Base-by-base conservation (phyloP, 495 filamentous ascomycete genomes). In the Hypoxylon intermedium region DNA sequence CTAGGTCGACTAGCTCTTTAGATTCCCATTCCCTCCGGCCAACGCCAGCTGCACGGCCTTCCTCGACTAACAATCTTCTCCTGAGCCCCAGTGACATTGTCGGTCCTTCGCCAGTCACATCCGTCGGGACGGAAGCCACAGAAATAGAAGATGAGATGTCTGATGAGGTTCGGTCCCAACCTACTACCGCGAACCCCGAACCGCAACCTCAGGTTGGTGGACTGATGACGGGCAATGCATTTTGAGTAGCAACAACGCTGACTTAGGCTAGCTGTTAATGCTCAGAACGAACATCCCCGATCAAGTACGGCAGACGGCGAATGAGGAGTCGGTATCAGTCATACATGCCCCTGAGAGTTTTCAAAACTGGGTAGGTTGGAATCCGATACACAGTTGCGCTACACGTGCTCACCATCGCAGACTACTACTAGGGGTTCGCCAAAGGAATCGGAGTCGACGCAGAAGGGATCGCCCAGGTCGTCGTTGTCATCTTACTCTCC, bases 341-440 rank as follows among this genome's bases (percentile, higher is more conserved):
- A 96, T 96, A 65, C 91, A 95, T 76, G 90, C 89, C 16, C 92
- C 92, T 3, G 75, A 88, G 62, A 89, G 87, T 33, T 96, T 92
- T 74, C 80, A 83, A 44, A 81, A 82, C 50, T 93, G 93, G 82
- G 89, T 93, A 67, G 76, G 87, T 75, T 30, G 19, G 5, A 28
- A 15, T 47, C 12, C 42, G 6, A 21, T 20, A 28, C 24, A 26
- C 23, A 16, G 6, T 33, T 51, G 28, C 19, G 13, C 15, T 18
- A 24, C 21, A 9, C n/a, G 13, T 6, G 30, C 36, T 60, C 19
- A 41, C 20, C 21, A 30, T 60, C 12, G n/a, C 57, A 80, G 67
- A 72, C 66, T 48, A 74, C 78, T 15, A 66, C 62, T 46, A 73
- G 77, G 47, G 53, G 65, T 23, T 68, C 68, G 0, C 65, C 65